Evolutionary conservation across 1,284 basidiomycete genomes (phyloP), one percentile per base, ranked within the genome.

Genomic region (Apiotrichum mycotoxinovorans): DNA sequence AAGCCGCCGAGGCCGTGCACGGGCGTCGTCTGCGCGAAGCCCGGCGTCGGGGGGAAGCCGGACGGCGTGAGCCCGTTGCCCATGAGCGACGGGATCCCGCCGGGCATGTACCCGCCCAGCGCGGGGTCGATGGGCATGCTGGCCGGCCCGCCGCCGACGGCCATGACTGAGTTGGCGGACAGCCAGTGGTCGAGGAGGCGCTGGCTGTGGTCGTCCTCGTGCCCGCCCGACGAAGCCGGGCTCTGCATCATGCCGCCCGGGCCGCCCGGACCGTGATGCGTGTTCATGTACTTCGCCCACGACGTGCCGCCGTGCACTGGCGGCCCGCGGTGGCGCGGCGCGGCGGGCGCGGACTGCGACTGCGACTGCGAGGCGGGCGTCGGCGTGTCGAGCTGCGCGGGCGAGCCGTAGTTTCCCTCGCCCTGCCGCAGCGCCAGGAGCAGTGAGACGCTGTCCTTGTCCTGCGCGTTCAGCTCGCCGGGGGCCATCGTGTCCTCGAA

Each of bases 131-230:
- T 56, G 12, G 54, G 51, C 26, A 46, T 59, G 33, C 51, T 52
- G 20, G 51, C 59, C 22, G 41, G 33, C 17, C 37, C 47, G 20
- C 37, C 43, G 2, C 72, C 73, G 18, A 73, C 70, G 1, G 70
- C 68, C 33, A 77, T 50, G 3, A 69, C 70, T 1, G 69, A 66
- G 55, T 77, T 76, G 41, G 71, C 63, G 40, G 67, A 69, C 25
- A 78, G 66, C 76, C 76, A 78, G 52, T 75, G 69, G 58, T 78
- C 75, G 3, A 78, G 66, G 58, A 77, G 61, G 30, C 74, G 62
- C 58, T 77, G 75, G 1, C 69, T 71, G 54, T 76, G 73, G 57
- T 77, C 74, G 40, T 77, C 75, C 52, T 77, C 74, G 41, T 68
- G 64, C 34, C 66, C 63, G 15, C 58, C 61, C 3, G 63, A 54